Base-by-base conservation (phyloP, 768 basidiomycete species). In the Coprinopsis strossmayeri region DNA sequence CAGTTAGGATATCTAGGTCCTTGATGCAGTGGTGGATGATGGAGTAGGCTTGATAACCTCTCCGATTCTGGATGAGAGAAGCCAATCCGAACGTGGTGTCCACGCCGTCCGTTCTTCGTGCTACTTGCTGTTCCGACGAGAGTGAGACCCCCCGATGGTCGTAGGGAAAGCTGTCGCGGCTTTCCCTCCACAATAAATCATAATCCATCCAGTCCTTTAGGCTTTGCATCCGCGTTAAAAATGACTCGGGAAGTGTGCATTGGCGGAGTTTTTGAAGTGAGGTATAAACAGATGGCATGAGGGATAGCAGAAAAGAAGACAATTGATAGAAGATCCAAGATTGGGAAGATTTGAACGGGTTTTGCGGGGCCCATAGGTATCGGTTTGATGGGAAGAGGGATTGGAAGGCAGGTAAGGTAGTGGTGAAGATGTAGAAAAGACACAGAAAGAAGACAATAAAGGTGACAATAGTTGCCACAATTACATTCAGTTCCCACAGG, bases 341-440 rank as follows among this genome's bases (percentile, higher is more conserved):
- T 37, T 61, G 59, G 0, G 62, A 59, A 5, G 63, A 64, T 49
- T 63, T 64, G 52, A 57, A 62, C 2, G 62, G 59, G 39, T 62
- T 63, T 37, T 54, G 60, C 4, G 56, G 43, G 20, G 46, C 48
- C 3, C 32, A 34, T 9, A 49, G 30, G 21, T 38, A 34, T 24
- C 30, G 24, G 21, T 44, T 45, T 3, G 30, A 30, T 1, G 45
- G 37, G 23, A 38, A 40, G 15, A 53, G 48, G 21, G 52, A 40
- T 42, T 66, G 59, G 15, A 59, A 34, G 11, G 54, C 44, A 2
- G 64, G 64, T 23, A 61, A 49, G 18, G 60, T 32, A 2, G 60
- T 61, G 5, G 64, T 65, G 10, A 49, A 34, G 18, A 56, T 24
- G 12, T 61, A 37, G 26, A 63, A 49, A 15, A 55, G n/a, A 17